These are phyloP conservation scores for Vitis hybrid DNA, from an alignment of 177 flowering plant species.

Conservation along the genomic window DNA sequence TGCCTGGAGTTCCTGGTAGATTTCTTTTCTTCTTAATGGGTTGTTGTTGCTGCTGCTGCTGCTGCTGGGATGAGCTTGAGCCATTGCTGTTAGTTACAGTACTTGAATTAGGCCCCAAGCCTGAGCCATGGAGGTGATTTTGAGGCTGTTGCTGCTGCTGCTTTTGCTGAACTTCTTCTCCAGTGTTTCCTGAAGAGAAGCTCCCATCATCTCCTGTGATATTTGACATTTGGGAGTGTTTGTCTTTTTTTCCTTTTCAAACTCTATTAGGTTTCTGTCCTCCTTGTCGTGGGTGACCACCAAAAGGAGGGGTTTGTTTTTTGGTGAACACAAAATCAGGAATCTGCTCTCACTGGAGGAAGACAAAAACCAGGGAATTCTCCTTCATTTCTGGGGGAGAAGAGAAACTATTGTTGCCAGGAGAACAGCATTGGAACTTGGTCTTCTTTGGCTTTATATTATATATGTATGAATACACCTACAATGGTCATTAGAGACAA, in stretches of 20 bases:
- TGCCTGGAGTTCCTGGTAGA: constrained; percentile 80
- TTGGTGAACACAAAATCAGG: constrained; percentile 36
- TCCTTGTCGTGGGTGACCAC: background rate
- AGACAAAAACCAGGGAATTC: constrained; percentile 49
- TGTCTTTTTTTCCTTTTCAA: constrained; percentile 1
- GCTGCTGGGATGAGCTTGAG: constrained; percentile 23
- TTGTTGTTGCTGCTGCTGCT: constrained; percentile 9
- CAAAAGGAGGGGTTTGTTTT: constrained; percentile 21
- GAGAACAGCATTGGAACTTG: constrained; percentile 17
- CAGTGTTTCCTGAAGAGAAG: constrained; percentile 58
- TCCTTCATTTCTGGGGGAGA: constrained; percentile 38
- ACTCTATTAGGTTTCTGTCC: constrained; percentile 11
- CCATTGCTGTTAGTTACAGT: constrained; percentile 38
- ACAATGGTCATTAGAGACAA: constrained; percentile 6
- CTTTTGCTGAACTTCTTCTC: constrained; percentile 42
- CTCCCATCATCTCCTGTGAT: constrained; percentile 61
- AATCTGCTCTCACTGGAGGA: constrained; percentile 34
- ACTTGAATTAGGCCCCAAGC: constrained; percentile 5
- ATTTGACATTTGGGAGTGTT: constrained; percentile 47
- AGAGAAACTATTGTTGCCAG: constrained; percentile 1
- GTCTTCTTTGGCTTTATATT: constrained; percentile 45
- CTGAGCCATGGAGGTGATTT: constrained; percentile 25
- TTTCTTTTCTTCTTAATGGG: constrained; percentile 61
- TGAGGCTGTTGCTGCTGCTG: constrained; percentile 23
- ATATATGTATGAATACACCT: constrained; percentile 11